Percentiles rank a stretch among this genome's conserved stretches.
phyloP scores from a whole-genome alignment of 495 filamentous ascomycete species.

The Lineolata rhizophorae region DNA sequence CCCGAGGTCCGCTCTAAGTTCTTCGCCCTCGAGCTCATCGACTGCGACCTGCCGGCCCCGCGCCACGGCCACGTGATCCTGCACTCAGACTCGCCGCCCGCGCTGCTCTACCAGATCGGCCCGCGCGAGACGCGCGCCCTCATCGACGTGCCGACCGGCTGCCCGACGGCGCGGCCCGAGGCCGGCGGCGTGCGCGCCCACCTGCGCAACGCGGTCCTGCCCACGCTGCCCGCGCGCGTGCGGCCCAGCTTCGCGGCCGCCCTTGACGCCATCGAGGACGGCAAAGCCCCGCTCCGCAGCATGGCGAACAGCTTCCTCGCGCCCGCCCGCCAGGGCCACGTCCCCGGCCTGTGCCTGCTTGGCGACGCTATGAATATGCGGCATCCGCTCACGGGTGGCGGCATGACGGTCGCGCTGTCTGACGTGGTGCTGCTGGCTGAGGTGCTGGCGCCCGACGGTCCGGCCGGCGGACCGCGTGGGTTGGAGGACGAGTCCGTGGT shows the following conservation, averaged over 20 bases:
- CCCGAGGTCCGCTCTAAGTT: slow-evolving; percentile 65
- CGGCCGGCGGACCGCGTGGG: slow-evolving; percentile 37
- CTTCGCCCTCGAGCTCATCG: slow-evolving; percentile 77
- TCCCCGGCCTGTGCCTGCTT: slow-evolving; percentile 57
- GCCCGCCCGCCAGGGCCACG: slow-evolving; percentile 41
- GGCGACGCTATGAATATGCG: slow-evolving; percentile 96
- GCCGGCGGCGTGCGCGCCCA: slow-evolving; percentile 70
- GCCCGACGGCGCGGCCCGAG: slow-evolving; percentile 43
- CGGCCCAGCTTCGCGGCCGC: slow-evolving; percentile 56
- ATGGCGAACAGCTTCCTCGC: slow-evolving; percentile 95
- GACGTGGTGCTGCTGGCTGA: slow-evolving; percentile 59
- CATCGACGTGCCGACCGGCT: slow-evolving; percentile 68
- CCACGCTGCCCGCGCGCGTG: slow-evolving; percentile 47
- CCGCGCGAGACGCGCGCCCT: slow-evolving; percentile 80
- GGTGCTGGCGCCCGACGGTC: slow-evolving; percentile 47
- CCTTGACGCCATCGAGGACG: too few species aligned
- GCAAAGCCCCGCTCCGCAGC: slow-evolving; percentile 42
- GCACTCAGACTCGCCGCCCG: slow-evolving; percentile 43
- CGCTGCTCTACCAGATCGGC: slow-evolving; percentile 94
- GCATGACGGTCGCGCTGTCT: slow-evolving; percentile 88
- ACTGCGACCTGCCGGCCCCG: slow-evolving; percentile 51
- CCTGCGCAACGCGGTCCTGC: slow-evolving; percentile 53
- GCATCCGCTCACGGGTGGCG: slow-evolving; percentile 80
- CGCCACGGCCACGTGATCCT: slow-evolving; percentile 75
- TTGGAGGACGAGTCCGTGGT: slow-evolving; percentile 45